Evolutionary conservation across 331 rosid genomes (phyloP).

Genomic region (Prunus yedoensis): DNA sequence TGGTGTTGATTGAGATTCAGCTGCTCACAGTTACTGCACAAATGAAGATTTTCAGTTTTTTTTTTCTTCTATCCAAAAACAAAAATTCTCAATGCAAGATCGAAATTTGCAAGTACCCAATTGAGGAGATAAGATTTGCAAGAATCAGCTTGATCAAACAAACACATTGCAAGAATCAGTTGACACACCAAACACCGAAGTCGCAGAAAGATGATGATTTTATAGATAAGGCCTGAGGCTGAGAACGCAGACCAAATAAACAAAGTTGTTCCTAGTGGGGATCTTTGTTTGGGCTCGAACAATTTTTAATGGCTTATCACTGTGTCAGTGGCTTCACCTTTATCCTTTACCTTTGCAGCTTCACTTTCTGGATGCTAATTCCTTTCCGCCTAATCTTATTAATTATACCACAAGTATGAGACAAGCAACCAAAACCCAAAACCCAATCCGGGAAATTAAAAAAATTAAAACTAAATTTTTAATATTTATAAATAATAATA

Average conservation of each 20-base stretch:
- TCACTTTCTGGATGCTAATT: not conserved
- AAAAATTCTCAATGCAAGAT: not conserved
- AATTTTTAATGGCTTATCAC: not conserved
- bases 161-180: not conserved
- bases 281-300: not conserved
- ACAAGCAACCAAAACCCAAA: not conserved
- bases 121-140: not conserved
- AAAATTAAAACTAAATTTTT: too few species aligned
- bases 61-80: not conserved
- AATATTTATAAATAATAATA: too few species aligned
- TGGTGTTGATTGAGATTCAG: not conserved
- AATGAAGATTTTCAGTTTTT: not conserved
- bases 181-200: not conserved
- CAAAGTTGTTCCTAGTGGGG: too few species aligned
- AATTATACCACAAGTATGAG: not conserved
- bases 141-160: too few species aligned
- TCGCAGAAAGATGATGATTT: not conserved
- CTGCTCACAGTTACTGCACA: not conserved
- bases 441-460: not conserved
- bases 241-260: not conserved
- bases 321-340: not conserved
- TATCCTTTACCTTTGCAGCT: not conserved
- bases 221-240: not conserved
- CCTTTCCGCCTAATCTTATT: not conserved
- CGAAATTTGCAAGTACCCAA: not conserved